A percentile compares a stretch with the other conserved stretches of the same genome.
phyloP scores from a whole-genome alignment of 2,329 filamentous ascomycete genomes.

The Chaetomium globosum region DNA sequence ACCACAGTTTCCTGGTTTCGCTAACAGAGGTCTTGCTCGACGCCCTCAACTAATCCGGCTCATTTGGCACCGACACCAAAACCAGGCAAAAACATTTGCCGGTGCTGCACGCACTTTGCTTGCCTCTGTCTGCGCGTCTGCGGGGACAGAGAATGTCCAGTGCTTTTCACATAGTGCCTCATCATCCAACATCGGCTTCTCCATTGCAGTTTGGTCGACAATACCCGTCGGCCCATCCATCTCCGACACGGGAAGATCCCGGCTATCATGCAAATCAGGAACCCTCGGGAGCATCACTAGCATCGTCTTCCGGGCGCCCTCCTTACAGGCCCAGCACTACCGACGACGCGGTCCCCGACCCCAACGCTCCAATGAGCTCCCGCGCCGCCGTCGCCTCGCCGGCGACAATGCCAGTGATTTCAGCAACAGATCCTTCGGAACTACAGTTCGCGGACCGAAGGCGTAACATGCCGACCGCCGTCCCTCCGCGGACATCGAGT shows the following conservation, averaged over 20 bases:
- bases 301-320: conserved; percentile 57
- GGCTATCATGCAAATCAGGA: conserved; percentile 58
- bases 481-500: conserved; percentile 73
- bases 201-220: conserved; percentile 54
- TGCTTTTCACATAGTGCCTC: conserved; percentile 62
- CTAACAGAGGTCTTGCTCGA: conserved; percentile 11
- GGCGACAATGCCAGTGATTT: conserved; percentile 45
- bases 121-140: conserved; percentile 25
- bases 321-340: conserved; percentile 57
- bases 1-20: conserved; percentile 22
- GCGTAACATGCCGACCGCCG: conserved; percentile 68
- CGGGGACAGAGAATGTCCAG: conserved; percentile 58
- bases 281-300: conserved; percentile 49
- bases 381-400: conserved; percentile 51
- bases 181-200: conserved; percentile 54
- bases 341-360: conserved; percentile 46
- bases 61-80: not conserved
- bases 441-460: conserved; percentile 54
- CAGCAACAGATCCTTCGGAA: conserved; percentile 47
- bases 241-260: conserved; percentile 56
- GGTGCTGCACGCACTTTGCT: conserved; percentile 12
- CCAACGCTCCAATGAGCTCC: conserved; percentile 52
- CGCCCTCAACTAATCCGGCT: conserved; percentile 3
- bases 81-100: not conserved
- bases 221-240: conserved; percentile 56